Conservation (phyloP, 2,329 filamentous ascomycete species). For the Aspergillus piperis region DNA sequence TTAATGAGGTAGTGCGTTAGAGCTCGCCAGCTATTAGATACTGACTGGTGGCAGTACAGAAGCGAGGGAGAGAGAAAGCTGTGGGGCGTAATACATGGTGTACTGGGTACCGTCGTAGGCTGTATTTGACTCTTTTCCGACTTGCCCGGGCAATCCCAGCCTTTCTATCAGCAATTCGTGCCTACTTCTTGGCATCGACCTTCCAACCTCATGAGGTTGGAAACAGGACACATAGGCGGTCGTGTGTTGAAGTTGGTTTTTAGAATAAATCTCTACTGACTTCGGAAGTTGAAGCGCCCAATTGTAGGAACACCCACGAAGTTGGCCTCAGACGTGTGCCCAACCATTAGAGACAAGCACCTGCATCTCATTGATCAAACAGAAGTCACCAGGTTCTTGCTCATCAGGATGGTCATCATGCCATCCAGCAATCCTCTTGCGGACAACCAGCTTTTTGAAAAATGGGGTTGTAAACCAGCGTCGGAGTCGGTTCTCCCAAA, state of each 20-base stretch:
- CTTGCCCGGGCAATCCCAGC: background rate
- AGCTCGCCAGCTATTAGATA: background rate
- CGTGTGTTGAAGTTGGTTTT: background rate
- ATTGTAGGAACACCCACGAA: too few species aligned
- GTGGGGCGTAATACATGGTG: too few species aligned
- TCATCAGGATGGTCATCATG: constrained; percentile 19
- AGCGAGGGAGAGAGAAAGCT: too few species aligned
- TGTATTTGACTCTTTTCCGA: background rate
- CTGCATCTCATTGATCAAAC: constrained; percentile 57
- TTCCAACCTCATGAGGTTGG: too few species aligned
- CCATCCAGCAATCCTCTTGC: constrained; percentile 42
- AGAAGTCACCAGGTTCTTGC: constrained; percentile 53
- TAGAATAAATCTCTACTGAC: background rate
- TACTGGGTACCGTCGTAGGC: too few species aligned
- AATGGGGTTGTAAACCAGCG: constrained; percentile 47
- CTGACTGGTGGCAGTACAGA: background rate
- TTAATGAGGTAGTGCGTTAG: background rate
- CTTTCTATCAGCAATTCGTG: background rate
- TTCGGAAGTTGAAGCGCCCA: background rate
- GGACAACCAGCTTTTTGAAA: constrained; percentile 32
- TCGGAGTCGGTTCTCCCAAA: constrained; percentile 61
- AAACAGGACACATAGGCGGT: too few species aligned
- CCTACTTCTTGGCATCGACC: background rate
- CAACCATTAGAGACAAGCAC: constrained; percentile 14
- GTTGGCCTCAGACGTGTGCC: constrained; percentile 14